These are phyloP conservation scores for Pythium rhizo-oryzae DNA, from an alignment of 352 stramenopile species.

Conservation along the genomic window DNA sequence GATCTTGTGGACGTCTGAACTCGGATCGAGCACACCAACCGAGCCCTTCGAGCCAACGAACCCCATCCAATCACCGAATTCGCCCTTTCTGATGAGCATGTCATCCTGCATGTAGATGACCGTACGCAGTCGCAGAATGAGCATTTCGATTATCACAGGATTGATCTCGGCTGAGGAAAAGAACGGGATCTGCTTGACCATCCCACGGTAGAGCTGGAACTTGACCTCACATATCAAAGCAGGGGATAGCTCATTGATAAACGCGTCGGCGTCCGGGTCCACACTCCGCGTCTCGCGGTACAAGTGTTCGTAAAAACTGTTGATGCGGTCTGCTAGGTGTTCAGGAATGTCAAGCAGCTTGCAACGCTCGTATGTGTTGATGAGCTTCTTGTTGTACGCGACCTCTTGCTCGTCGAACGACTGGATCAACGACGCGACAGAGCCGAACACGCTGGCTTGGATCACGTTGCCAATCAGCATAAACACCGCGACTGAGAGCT, in stretches of 20 bases:
- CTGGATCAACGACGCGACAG: conserved; percentile 61
- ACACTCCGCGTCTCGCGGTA: conserved; percentile 71
- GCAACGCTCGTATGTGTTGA: conserved; percentile 63
- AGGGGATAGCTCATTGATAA: conserved; percentile 76
- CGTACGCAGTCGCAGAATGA: conserved; percentile 66
- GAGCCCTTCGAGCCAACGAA: conserved; percentile 74
- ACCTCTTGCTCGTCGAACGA: conserved; percentile 72
- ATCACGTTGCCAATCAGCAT: conserved; percentile 74
- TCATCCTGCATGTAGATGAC: conserved; percentile 85
- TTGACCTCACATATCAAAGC: conserved; percentile 77
- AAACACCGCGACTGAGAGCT: conserved; percentile 63
- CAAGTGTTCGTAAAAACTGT: conserved; percentile 69
- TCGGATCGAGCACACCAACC: conserved; percentile 64
- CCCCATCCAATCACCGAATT: conserved; percentile 82
- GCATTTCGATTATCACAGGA: conserved; percentile 68
- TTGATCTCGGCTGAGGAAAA: conserved; percentile 59
- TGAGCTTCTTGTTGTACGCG: conserved; percentile 73
- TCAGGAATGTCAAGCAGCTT: conserved; percentile 67
- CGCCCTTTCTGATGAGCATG: conserved; percentile 73
- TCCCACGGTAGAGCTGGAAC: conserved; percentile 73
- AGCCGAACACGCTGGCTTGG: conserved; percentile 71
- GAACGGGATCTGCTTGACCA: conserved; percentile 80
- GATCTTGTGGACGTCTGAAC: conserved; percentile 44
- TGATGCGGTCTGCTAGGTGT: conserved; percentile 51
- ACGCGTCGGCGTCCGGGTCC: conserved; percentile 63